Percentiles rank a stretch among this genome's conserved stretches.
Evolutionary conservation across 257 asterid species (phyloP).

Genomic region (Echites panduratus): DNA sequence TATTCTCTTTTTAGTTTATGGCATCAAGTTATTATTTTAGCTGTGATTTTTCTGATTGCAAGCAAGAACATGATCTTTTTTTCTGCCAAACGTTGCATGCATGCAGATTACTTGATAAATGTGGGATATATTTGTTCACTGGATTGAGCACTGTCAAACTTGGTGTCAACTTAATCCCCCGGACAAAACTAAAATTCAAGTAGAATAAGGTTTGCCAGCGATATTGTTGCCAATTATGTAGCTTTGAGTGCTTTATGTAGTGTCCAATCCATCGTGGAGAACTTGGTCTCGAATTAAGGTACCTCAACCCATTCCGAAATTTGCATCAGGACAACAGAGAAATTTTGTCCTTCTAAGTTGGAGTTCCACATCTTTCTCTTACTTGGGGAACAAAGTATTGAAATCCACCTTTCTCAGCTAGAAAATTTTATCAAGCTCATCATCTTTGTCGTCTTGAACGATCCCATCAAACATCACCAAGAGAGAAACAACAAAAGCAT

Average conservation of each 20-base stretch:
- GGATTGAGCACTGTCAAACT: neutral
- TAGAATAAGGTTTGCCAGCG: neutral
- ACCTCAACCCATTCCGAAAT: neutral
- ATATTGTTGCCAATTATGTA: neutral
- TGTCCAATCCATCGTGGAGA: neutral
- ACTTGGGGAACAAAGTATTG: neutral
- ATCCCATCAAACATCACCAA: conserved; percentile 1
- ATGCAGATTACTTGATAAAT: neutral
- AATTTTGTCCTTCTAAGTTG: neutral
- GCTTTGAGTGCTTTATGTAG: neutral
- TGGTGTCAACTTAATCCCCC: neutral
- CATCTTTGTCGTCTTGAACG: neutral
- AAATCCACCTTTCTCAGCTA: neutral
- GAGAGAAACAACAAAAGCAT: conserved; percentile 5
- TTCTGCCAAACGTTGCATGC: neutral
- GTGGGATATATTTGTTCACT: neutral
- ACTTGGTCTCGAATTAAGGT: neutral
- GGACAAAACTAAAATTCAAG: neutral
- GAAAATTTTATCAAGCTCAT: neutral
- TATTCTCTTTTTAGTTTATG: neutral
- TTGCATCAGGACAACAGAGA: neutral
- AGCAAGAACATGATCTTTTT: neutral
- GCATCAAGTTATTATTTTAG: neutral
- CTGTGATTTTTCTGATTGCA: neutral
- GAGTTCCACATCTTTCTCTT: neutral